A percentile compares a stretch with the other conserved stretches of the same genome.
Evolutionary conservation across 2,329 filamentous ascomycete species (phyloP).

Genomic region (Ascochyta clinopodiicola): DNA sequence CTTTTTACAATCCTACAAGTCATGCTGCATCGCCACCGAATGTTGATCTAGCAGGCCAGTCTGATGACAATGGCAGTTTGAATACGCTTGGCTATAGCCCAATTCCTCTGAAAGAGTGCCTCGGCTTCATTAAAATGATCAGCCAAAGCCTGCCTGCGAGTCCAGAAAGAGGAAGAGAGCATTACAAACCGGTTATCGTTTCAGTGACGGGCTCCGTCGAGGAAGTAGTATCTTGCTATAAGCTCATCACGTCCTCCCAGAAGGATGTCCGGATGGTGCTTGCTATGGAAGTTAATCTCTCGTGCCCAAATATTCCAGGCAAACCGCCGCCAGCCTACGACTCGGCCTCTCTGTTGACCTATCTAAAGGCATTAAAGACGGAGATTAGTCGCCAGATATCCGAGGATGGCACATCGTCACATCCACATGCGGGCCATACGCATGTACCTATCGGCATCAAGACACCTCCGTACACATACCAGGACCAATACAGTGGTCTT

Average conservation of each 20-base stretch:
- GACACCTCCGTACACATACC: conserved; percentile 77
- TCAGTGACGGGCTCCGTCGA: conserved; percentile 71
- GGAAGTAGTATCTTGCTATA: conserved; percentile 66
- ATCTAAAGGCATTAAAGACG: conserved; percentile 59
- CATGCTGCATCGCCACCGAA: conserved; percentile 36
- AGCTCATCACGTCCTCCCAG: conserved; percentile 52
- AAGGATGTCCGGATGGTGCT: conserved; percentile 55
- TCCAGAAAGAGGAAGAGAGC: background rate
- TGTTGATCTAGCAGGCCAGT: conserved; percentile 22
- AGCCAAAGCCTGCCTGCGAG: conserved; percentile 45
- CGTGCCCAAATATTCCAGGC: conserved; percentile 75
- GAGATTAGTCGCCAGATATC: conserved; percentile 31
- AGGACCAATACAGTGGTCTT: conserved; percentile 67
- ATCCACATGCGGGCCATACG: conserved; percentile 12
- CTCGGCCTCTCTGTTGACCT: conserved; percentile 57
- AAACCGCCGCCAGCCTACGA: conserved; percentile 76
- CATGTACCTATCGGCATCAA: conserved; percentile 69
- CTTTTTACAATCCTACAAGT: conserved; percentile 65
- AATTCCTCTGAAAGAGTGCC: conserved; percentile 63
- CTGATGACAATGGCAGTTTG: conserved; percentile 50
- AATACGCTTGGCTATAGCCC: conserved; percentile 81
- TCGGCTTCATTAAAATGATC: conserved; percentile 60
- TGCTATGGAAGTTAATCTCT: conserved; percentile 78
- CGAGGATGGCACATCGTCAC: conserved; percentile 4
- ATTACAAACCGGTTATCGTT: conserved; percentile 68